Evolutionary conservation across 164 flowering plant species (phyloP), one percentile per base, ranked within the genome.

Genomic region (Euptelea pleiosperma): DNA sequence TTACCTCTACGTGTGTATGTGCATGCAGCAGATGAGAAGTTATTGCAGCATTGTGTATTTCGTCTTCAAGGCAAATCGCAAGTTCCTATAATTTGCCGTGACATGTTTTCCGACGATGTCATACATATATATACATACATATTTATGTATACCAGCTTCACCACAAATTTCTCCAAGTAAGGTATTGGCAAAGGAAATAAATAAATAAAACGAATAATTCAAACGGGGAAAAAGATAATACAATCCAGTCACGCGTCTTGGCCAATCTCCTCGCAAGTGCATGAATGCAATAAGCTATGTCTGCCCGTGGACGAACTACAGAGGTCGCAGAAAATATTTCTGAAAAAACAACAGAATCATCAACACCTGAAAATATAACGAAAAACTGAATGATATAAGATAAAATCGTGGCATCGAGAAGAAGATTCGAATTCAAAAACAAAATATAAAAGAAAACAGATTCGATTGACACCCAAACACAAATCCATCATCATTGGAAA

Each of bases 241-340:
- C 98, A 62, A 82, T 87, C 99, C 99, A 90, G 54, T 68, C 82
- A 2, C 70, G 64, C 0, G 97, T 93, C 81, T 88, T 93, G 57
- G 85, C 36, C 73, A 93, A 79, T 77, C 99, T 77, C 65, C 77
- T 83, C 2, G 94, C 43, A 43, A 93, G 81, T 22, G 96, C 89
- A 67, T 90, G 89, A 57, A 93, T 93, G 69, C 99, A 93, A 54
- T 87, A 93, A 18, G 91, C 89, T 18, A 93, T 96, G 70, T 90
- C 99, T 40, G 99, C 96, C 9, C 99, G 77, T 18, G 99, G 99
- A 2, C 82, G 77, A 42, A 68, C 63, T 2, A 73, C 81, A 4
- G 95, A 82, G 47, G 94, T 85, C 0, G 96, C 90, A 1, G 80
- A 70, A 64, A 83, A 83, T 10, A 93, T 84, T 67, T 75, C 98